Conservation (phyloP, 2,329 filamentous ascomycete genomes). For the Diplodia sapinea region DNA sequence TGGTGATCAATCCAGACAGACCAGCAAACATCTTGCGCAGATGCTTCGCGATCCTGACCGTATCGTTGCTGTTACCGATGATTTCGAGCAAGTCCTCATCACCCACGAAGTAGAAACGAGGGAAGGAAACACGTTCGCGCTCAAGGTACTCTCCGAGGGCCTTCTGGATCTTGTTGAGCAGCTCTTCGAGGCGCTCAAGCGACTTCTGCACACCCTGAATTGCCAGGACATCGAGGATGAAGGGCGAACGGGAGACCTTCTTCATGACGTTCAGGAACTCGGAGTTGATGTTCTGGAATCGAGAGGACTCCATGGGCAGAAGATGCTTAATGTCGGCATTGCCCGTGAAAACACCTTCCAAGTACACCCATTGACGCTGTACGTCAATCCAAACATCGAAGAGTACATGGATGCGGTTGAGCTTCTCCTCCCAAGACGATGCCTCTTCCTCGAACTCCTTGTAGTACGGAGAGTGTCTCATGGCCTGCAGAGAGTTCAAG, state of each 20-base stretch:
- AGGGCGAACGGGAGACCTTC: constrained; percentile 96
- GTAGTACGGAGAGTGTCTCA: constrained; percentile 99
- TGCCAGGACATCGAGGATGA: constrained; percentile 92
- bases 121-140: constrained; percentile 95
- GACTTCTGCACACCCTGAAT: constrained; percentile 97
- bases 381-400: constrained; percentile 99
- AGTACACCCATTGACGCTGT: constrained; percentile 99
- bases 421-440: constrained; percentile 94
- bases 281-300: constrained; percentile 99
- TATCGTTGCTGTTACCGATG: constrained; percentile 99
- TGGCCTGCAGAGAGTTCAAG: constrained; percentile 94
- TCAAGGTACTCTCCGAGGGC: constrained; percentile 98
- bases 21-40: constrained; percentile 99
- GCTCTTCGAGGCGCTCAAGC: constrained; percentile 90
- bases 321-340: constrained; percentile 99
- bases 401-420: constrained; percentile 94
- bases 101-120: constrained; percentile 98
- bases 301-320: constrained; percentile 91
- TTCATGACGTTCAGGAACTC: constrained; percentile 99
- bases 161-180: constrained; percentile 99
- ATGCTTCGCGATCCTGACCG: constrained; percentile 93
- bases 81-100: constrained; percentile 98
- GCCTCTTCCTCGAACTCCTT: constrained; percentile 99
- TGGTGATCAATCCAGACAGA: constrained; percentile 85
- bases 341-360: constrained; percentile 97